Evolutionary conservation across 208 protist species (phyloP).

Genomic region (Crithidia mellificae): DNA sequence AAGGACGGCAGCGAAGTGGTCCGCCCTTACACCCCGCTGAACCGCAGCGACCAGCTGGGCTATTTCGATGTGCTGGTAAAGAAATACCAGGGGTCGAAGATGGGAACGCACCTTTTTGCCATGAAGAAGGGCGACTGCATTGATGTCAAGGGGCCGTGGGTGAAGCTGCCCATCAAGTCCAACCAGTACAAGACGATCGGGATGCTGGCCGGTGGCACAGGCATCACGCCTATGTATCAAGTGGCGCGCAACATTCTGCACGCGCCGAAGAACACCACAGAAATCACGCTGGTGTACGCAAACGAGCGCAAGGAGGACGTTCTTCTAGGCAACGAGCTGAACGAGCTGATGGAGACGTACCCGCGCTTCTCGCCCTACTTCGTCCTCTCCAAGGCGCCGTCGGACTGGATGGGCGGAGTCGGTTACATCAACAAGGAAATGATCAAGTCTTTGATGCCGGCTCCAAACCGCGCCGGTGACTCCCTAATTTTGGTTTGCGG

Average conservation of each 20-base stretch:
- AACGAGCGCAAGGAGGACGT: slow-evolving; percentile 93
- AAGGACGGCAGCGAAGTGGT: slow-evolving; percentile 82
- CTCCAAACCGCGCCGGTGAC: slow-evolving; percentile 77
- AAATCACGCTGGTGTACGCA: slow-evolving; percentile 89
- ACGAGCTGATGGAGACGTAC: slow-evolving; percentile 86
- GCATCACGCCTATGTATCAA: slow-evolving; percentile 95
- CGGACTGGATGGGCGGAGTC: slow-evolving; percentile 90
- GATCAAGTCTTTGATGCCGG: slow-evolving; percentile 87
- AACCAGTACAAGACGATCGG: slow-evolving; percentile 92
- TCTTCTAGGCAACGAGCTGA: slow-evolving; percentile 91
- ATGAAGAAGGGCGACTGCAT: slow-evolving; percentile 92
- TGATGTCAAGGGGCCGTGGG: slow-evolving; percentile 90
- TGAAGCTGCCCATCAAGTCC: slow-evolving; percentile 86
- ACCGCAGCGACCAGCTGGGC: slow-evolving; percentile 75
- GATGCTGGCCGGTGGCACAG: slow-evolving; percentile 93
- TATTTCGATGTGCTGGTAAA: slow-evolving; percentile 92
- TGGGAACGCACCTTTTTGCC: slow-evolving; percentile 89
- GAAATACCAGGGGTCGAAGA: slow-evolving; percentile 88
- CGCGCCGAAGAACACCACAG: slow-evolving; percentile 82
- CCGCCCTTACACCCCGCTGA: slow-evolving; percentile 90
- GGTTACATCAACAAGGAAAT: slow-evolving; percentile 90
- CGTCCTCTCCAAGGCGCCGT: slow-evolving; percentile 87
- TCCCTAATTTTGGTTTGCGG: slow-evolving; percentile 88
- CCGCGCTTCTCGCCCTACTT: slow-evolving; percentile 92
- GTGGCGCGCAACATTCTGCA: slow-evolving; percentile 79